These are phyloP conservation scores for Phytophthora syringae DNA, from an alignment of 352 stramenopile genomes.

Conservation along the genomic window DNA sequence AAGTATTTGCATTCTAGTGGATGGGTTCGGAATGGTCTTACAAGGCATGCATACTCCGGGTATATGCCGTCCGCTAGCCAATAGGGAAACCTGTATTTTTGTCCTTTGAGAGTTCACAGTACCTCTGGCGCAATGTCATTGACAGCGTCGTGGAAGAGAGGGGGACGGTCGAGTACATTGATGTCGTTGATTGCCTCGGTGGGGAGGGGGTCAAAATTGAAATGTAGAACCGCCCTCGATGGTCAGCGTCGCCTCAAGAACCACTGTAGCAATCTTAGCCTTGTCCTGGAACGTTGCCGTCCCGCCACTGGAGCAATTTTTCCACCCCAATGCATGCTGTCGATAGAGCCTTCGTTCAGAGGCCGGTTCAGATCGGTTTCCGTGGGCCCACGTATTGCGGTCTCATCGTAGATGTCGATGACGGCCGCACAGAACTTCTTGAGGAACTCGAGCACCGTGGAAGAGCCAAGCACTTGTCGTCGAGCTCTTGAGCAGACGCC, in stretches of 20 bases:
- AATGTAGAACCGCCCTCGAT: neutral
- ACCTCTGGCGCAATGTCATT: neutral
- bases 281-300: neutral
- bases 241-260: neutral
- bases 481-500: neutral
- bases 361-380: neutral
- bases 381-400: neutral
- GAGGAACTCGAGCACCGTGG: neutral
- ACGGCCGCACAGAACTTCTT: constrained; percentile 1
- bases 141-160: neutral
- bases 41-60: neutral
- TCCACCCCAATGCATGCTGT: neutral
- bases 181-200: neutral
- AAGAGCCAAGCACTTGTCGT: neutral
- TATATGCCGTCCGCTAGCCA: neutral
- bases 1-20: neutral
- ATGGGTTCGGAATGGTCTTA: neutral
- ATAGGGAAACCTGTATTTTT: neutral
- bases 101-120: neutral
- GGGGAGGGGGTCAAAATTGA: neutral
- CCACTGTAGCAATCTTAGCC: neutral
- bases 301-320: neutral
- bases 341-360: neutral
- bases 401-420: constrained; percentile 1
- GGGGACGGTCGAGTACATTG: neutral